Percentiles rank a stretch among this genome's conserved stretches.
phyloP scores from a whole-genome alignment of 768 basidiomycete genomes.

The Lentinula sp. region DNA sequence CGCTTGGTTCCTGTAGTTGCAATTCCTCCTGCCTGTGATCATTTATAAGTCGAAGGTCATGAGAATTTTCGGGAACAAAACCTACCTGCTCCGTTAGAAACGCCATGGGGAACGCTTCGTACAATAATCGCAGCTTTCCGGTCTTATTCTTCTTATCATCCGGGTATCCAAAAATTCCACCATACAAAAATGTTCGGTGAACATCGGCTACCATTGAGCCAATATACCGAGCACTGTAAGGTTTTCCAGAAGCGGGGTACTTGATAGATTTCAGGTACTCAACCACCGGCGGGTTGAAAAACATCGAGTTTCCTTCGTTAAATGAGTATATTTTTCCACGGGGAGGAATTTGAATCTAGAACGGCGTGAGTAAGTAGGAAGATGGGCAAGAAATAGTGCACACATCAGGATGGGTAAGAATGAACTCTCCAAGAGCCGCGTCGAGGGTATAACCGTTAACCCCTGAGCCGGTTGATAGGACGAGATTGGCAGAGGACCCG shows the following conservation, averaged over 20 bases:
- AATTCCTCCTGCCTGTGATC: constrained; percentile 80
- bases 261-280: constrained; percentile 91
- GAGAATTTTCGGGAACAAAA: constrained; percentile 4
- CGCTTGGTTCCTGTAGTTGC: constrained; percentile 94
- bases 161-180: constrained; percentile 98
- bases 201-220: constrained; percentile 99
- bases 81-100: constrained; percentile 87
- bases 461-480: constrained; percentile 90
- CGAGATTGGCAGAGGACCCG: constrained; percentile 94
- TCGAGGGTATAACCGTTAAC: constrained; percentile 99
- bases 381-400: constrained; percentile 13
- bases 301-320: constrained; percentile 97
- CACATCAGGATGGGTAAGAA: constrained; percentile 95
- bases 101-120: constrained; percentile 98
- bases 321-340: constrained; percentile 99
- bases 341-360: constrained; percentile 82
- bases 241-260: constrained; percentile 74
- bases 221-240: constrained; percentile 91
- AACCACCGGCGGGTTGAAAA: constrained; percentile 78
- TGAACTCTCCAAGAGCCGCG: constrained; percentile 93
- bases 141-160: constrained; percentile 96
- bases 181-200: constrained; percentile 92
- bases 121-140: constrained; percentile 91
- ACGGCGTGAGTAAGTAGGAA: constrained; percentile 1
- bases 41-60: not conserved